Percentiles rank a stretch among this genome's conserved stretches.
Evolutionary conservation across 306 rosid species (phyloP).

Genomic region (Clitoria ternatea): DNA sequence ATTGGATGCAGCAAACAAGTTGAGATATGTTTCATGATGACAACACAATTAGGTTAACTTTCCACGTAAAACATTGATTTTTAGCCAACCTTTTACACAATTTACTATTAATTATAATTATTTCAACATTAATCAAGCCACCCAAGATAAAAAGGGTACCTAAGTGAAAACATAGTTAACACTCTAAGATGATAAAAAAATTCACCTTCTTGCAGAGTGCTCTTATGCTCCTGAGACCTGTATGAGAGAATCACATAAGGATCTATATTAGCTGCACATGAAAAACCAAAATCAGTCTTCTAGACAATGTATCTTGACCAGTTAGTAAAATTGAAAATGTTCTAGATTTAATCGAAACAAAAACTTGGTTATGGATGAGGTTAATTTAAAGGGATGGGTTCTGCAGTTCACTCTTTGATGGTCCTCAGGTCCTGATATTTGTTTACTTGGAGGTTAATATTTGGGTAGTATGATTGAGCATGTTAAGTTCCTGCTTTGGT

Average conservation of each 20-base stretch:
- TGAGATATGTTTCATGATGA: conserved; percentile 11
- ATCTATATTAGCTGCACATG: conserved; percentile 33
- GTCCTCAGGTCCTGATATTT: too few relatives aligned
- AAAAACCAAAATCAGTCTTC: background rate
- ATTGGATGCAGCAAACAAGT: conserved; percentile 32
- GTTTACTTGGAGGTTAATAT: too few relatives aligned
- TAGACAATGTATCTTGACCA: background rate
- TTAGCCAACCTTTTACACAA: too few relatives aligned
- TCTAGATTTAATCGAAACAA: too few relatives aligned
- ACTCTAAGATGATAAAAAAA: background rate
- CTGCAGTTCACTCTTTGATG: too few relatives aligned
- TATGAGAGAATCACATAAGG: conserved; percentile 43
- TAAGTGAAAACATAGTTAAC: background rate
- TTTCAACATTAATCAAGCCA: background rate
- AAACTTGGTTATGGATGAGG: too few relatives aligned
- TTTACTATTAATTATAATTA: too few relatives aligned
- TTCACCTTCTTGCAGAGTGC: conserved; percentile 39
- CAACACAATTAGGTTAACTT: too few relatives aligned
- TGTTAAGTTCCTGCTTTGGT: too few relatives aligned
- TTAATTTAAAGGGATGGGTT: too few relatives aligned
- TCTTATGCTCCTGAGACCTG: conserved; percentile 34
- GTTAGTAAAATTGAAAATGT: background rate
- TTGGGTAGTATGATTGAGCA: too few relatives aligned
- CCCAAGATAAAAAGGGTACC: background rate
- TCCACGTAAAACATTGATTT: background rate